Percentiles rank a stretch among this genome's conserved stretches.
Conservation (phyloP, 148 eudicot species). For the Amaranthus cruentus region DNA sequence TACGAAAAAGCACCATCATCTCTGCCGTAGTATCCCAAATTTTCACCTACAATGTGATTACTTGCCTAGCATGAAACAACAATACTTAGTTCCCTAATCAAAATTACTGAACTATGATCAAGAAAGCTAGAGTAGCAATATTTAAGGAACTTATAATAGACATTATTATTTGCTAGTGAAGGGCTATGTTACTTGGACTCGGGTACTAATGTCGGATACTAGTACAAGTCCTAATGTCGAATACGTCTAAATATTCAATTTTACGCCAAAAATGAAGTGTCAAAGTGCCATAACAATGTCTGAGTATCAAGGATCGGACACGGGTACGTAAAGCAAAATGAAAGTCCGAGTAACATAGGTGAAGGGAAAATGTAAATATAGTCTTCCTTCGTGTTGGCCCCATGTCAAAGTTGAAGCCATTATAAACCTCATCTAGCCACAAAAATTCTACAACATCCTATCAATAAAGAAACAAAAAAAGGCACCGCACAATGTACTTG, state of each 20-base stretch:
- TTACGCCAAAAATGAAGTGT: too few species aligned
- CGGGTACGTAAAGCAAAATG: too few species aligned
- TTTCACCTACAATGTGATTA: constrained; percentile 16
- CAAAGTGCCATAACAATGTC: too few species aligned
- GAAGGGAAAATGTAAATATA: not conserved
- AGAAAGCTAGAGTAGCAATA: not conserved
- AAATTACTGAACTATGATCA: not conserved
- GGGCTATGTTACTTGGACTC: too few species aligned
- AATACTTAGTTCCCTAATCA: constrained; percentile 2
- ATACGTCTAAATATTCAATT: too few species aligned
- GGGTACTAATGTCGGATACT: too few species aligned
- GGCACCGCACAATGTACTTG: not conserved
- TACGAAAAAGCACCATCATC: constrained; percentile 25
- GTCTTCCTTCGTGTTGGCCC: not conserved
- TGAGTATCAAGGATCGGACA: too few species aligned
- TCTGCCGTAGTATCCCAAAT: constrained; percentile 23
- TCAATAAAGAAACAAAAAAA: not conserved
- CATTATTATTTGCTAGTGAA: not conserved
- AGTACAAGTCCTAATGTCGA: too few species aligned
- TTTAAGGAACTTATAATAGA: not conserved
- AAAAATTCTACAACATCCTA: not conserved
- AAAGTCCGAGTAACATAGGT: too few species aligned
- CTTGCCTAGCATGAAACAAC: constrained; percentile 21
- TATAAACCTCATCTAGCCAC: not conserved
- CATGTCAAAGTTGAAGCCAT: not conserved